Percentiles rank a stretch among this genome's conserved stretches.
Evolutionary conservation across 805 yeast genomes (phyloP).

Genomic region (Pichia gijzeniarum): DNA sequence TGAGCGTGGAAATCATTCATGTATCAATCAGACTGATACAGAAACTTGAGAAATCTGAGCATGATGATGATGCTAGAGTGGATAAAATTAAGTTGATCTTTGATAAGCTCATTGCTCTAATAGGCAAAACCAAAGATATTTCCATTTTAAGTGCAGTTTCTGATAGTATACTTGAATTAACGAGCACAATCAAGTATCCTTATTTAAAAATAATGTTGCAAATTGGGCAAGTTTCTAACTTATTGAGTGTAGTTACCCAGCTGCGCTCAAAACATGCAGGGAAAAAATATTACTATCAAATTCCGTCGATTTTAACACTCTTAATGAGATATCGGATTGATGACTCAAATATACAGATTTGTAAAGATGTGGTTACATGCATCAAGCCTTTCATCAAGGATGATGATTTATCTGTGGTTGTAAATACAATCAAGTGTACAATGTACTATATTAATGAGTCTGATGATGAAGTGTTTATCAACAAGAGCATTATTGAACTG

Average conservation of each 20-base stretch:
- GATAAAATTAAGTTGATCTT: slow-evolving; percentile 5
- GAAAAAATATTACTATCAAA: slow-evolving; percentile 35
- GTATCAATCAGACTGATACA: slow-evolving; percentile 29
- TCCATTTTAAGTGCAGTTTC: not conserved
- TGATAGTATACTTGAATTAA: slow-evolving; percentile 2
- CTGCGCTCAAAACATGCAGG: slow-evolving; percentile 13
- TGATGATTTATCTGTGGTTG: not conserved
- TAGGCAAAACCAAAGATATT: not conserved
- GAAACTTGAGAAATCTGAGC: not conserved
- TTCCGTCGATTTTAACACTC: slow-evolving; percentile 43
- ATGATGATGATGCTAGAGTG: not conserved
- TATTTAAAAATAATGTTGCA: not conserved
- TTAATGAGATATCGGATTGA: slow-evolving; percentile 1
- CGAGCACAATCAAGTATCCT: slow-evolving; percentile 1
- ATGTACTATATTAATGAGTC: not conserved
- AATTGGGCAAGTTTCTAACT: not conserved
- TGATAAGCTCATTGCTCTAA: not conserved
- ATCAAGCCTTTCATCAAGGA: slow-evolving; percentile 1
- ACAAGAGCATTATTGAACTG: not conserved
- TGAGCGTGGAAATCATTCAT: slow-evolving; percentile 69
- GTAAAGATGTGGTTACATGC: slow-evolving; percentile 6
- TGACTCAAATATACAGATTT: not conserved
- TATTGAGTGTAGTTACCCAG: not conserved
- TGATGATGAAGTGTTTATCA: not conserved
- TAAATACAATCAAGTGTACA: slow-evolving; percentile 8